phyloP scores from a whole-genome alignment of 176 grass and related monocot genomes.

The Oryza punctata region DNA sequence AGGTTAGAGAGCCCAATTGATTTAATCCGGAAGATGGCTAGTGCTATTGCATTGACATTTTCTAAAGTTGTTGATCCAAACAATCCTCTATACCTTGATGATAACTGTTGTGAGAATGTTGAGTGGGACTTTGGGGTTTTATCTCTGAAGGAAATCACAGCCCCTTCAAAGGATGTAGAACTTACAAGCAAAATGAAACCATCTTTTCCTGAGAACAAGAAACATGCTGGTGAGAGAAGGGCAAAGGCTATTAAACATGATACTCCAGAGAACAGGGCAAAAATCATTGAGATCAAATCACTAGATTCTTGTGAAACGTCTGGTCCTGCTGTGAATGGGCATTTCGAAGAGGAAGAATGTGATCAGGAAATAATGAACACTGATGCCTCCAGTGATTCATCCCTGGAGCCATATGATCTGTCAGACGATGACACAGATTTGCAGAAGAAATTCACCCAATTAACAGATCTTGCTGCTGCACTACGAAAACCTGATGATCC shows the following conservation, averaged over 20 bases:
- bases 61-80: slow-evolving; percentile 92
- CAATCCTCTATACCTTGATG: slow-evolving; percentile 92
- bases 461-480: slow-evolving; percentile 71
- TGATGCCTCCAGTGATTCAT: slow-evolving; percentile 78
- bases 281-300: slow-evolving; percentile 53
- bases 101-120: slow-evolving; percentile 73
- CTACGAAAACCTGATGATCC: slow-evolving; percentile 87
- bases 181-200: slow-evolving; percentile 43
- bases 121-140: slow-evolving; percentile 90
- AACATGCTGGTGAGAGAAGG: slow-evolving; percentile 53
- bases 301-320: slow-evolving; percentile 57
- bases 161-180: slow-evolving; percentile 48
- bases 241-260: slow-evolving; percentile 46
- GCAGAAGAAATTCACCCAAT: slow-evolving; percentile 72
- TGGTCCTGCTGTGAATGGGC: slow-evolving; percentile 32
- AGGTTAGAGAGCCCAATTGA: slow-evolving; percentile 93
- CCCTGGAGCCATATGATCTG: slow-evolving; percentile 93
- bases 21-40: slow-evolving; percentile 90
- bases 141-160: slow-evolving; percentile 47
- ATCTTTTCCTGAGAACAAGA: slow-evolving; percentile 47
- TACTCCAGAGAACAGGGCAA: slow-evolving; percentile 32
- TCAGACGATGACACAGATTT: slow-evolving; percentile 83
- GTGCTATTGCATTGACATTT: slow-evolving; percentile 84
- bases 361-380: slow-evolving; percentile 46
- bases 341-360: slow-evolving; percentile 44